phyloP scores from a whole-genome alignment of 1,139 yeast genomes.

The Neolecta irregularis region DNA sequence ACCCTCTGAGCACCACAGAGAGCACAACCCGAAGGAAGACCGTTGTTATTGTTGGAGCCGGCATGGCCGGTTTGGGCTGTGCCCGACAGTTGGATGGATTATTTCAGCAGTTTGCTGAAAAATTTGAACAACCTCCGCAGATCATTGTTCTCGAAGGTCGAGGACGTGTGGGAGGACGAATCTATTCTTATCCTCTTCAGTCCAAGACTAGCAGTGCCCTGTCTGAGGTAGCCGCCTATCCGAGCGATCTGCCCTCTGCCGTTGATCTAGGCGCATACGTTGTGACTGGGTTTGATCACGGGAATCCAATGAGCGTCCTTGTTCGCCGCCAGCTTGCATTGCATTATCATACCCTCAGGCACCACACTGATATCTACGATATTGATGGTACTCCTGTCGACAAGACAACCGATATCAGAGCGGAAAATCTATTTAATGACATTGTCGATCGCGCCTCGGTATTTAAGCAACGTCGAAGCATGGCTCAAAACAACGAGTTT shows the following conservation, averaged over 20 bases:
- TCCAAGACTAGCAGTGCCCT: conserved; percentile 12
- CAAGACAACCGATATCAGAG: conserved; percentile 22
- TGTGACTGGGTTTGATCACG: conserved; percentile 29
- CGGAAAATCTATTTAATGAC: conserved; percentile 25
- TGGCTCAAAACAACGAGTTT: conserved; percentile 15
- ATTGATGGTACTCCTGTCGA: conserved; percentile 22
- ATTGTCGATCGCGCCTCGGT: conserved; percentile 26
- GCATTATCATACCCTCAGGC: conserved; percentile 24
- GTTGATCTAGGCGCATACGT: conserved; percentile 32
- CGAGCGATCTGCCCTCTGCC: background rate
- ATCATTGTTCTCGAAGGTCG: conserved; percentile 29
- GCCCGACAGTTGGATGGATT: conserved; percentile 30
- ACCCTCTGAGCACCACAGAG: background rate
- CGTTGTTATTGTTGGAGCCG: conserved; percentile 30
- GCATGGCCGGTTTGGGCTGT: conserved; percentile 30
- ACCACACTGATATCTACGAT: conserved; percentile 23
- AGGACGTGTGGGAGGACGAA: conserved; percentile 30
- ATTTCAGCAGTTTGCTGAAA: conserved; percentile 23
- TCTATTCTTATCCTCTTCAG: conserved; percentile 26
- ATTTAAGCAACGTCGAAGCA: conserved; percentile 18
- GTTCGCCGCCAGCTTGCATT: conserved; percentile 29
- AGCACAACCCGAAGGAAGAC: conserved; percentile 1
- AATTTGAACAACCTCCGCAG: conserved; percentile 26
- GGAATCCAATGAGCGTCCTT: conserved; percentile 29
- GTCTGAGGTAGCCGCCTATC: conserved; percentile 10